Conservation (phyloP, 768 basidiomycete genomes). For the Infundibulicybe gibba region DNA sequence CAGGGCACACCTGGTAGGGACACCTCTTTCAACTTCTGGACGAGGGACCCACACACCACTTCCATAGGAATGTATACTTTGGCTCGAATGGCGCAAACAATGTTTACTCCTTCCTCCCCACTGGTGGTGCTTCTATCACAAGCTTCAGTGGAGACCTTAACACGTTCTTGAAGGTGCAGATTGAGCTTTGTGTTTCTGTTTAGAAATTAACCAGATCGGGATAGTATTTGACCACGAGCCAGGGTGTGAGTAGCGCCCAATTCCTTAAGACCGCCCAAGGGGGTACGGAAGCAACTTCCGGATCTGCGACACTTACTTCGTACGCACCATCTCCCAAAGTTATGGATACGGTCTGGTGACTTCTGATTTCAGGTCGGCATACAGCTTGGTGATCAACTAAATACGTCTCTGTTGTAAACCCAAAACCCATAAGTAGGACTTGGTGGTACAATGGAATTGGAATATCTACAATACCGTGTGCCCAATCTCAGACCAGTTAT, state of each 20-base stretch:
- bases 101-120: slow-evolving; percentile 47
- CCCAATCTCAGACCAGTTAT: no score
- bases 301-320: slow-evolving; percentile 53
- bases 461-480: no score
- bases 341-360: slow-evolving; percentile 2
- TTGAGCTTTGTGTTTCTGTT: neutral
- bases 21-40: neutral
- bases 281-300: slow-evolving; percentile 60
- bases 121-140: slow-evolving; percentile 28
- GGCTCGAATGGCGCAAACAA: slow-evolving; percentile 52
- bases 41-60: neutral
- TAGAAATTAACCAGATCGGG: neutral
- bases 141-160: slow-evolving; percentile 54
- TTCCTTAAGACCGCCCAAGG: slow-evolving; percentile 58
- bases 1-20: slow-evolving; percentile 46
- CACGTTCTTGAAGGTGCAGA: slow-evolving; percentile 43
- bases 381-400: slow-evolving; percentile 43
- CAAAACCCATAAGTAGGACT: no score
- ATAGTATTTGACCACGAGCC: slow-evolving; percentile 48
- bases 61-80: slow-evolving; percentile 47
- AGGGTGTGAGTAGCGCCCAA: slow-evolving; percentile 45
- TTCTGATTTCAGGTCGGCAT: slow-evolving; percentile 31
- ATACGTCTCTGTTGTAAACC: no score
- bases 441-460: no score
- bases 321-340: slow-evolving; percentile 22